phyloP scores from a whole-genome alignment of 768 basidiomycete species.

The Sarcomyxa edulis region DNA sequence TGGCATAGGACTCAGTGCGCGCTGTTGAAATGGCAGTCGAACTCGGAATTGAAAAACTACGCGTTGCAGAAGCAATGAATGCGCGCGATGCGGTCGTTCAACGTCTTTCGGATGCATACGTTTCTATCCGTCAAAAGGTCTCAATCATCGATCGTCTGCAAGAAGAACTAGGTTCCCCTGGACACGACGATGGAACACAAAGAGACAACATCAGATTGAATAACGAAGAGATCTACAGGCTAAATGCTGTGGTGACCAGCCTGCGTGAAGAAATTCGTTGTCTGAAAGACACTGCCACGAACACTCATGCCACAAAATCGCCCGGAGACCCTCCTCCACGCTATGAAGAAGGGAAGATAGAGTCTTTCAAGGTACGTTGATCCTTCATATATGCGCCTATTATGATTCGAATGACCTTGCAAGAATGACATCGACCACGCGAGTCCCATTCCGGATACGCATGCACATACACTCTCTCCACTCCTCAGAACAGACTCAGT shows the following conservation, averaged over 20 bases:
- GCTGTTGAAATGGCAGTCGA: conserved; percentile 51
- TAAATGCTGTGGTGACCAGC: conserved; percentile 33
- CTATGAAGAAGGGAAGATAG: conserved; percentile 25
- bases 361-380: conserved; percentile 18
- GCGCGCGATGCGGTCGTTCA: conserved; percentile 61
- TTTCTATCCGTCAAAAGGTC: conserved; percentile 57
- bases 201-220: too few relatives aligned
- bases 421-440: conserved; percentile 1
- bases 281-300: conserved; percentile 23
- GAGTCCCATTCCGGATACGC: neutral
- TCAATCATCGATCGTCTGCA: conserved; percentile 43
- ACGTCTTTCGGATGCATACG: conserved; percentile 54
- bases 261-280: conserved; percentile 29
- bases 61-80: conserved; percentile 49
- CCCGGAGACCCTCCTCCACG: conserved; percentile 30
- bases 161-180: conserved; percentile 22
- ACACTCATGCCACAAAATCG: conserved; percentile 14
- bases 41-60: conserved; percentile 45
- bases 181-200: conserved; percentile 18
- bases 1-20: conserved; percentile 45
- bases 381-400: neutral
- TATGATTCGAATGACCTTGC: neutral
- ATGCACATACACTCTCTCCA: conserved; percentile 10
- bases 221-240: conserved; percentile 30
- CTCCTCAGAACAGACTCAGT: conserved; percentile 13